Percentiles rank a stretch among this genome's conserved stretches.
phyloP scores from a whole-genome alignment of 1,139 yeast species.

The Blastobotrys arbuscula region DNA sequence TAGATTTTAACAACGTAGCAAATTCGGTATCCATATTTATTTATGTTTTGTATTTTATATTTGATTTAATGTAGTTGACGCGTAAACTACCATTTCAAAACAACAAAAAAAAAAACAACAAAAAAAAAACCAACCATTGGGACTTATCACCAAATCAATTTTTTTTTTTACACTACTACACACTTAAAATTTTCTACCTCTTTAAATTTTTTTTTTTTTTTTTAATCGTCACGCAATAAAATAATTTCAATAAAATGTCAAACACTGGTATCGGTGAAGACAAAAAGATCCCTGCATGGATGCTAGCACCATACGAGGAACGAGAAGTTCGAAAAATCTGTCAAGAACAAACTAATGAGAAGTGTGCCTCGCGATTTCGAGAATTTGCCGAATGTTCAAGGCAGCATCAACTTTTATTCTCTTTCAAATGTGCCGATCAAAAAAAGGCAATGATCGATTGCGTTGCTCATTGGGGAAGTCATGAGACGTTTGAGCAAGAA shows the following conservation, averaged over 20 bases:
- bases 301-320: slow-evolving; percentile 80
- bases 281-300: slow-evolving; percentile 64
- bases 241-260: background rate
- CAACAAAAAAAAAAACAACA: background rate
- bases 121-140: too few relatives aligned
- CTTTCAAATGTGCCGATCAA: slow-evolving; percentile 52
- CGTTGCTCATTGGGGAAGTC: slow-evolving; percentile 56
- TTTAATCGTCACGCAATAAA: background rate
- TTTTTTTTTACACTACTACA: too few relatives aligned
- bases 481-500: slow-evolving; percentile 60
- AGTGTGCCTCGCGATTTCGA: slow-evolving; percentile 52
- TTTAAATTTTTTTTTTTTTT: background rate
- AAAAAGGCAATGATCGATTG: slow-evolving; percentile 66
- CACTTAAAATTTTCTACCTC: too few relatives aligned
- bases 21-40: slow-evolving; percentile 8
- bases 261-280: background rate
- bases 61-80: background rate
- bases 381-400: slow-evolving; percentile 52
- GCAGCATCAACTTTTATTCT: slow-evolving; percentile 47
- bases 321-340: slow-evolving; percentile 72
- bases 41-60: background rate
- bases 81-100: background rate
- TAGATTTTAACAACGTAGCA: slow-evolving; percentile 20
- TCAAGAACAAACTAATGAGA: slow-evolving; percentile 65
- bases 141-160: background rate